These are phyloP conservation scores for Ploettnerulaceae sp. DNA, from an alignment of 2,329 filamentous ascomycete species.

Conservation along the genomic window DNA sequence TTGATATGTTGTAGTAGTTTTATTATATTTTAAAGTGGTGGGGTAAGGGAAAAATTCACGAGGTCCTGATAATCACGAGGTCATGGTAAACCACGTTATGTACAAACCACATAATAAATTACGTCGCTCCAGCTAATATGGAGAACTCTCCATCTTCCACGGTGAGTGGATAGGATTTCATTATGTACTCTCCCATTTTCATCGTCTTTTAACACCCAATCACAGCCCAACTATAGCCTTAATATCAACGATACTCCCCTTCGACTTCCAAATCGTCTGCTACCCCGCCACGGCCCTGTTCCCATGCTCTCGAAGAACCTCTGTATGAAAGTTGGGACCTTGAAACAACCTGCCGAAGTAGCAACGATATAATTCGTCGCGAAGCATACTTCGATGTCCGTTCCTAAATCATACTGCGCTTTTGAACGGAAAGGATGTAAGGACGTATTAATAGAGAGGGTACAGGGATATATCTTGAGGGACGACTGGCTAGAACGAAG, in stretches of 20 bases:
- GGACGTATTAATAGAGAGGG: conserved; percentile 40
- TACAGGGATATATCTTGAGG: conserved; percentile 36
- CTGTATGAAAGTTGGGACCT: conserved; percentile 18
- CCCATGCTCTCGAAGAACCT: conserved; percentile 16
- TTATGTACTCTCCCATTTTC: conserved; percentile 9
- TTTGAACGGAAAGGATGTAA: conserved; percentile 32
- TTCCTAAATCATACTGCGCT: conserved; percentile 36
- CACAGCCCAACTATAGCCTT: conserved; percentile 11
- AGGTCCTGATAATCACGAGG: no score
- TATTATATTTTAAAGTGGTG: no score
- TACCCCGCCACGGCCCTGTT: conserved; percentile 14
- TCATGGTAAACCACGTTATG: no score
- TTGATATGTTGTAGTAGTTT: no score
- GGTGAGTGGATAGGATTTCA: conserved; percentile 10
- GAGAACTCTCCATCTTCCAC: background rate
- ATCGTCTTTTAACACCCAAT: conserved; percentile 9
- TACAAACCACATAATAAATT: no score
- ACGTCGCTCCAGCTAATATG: no score
- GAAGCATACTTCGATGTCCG: conserved; percentile 37
- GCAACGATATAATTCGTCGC: conserved; percentile 35
- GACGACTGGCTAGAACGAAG: conserved; percentile 32
- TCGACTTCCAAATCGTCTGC: conserved; percentile 9
- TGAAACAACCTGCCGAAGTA: conserved; percentile 19
- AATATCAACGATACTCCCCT: conserved; percentile 19
- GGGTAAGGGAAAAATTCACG: no score